A percentile compares a stretch with the other conserved stretches of the same genome.
phyloP scores from a whole-genome alignment of 495 filamentous ascomycete species.

The Aspergillus cristatus region DNA sequence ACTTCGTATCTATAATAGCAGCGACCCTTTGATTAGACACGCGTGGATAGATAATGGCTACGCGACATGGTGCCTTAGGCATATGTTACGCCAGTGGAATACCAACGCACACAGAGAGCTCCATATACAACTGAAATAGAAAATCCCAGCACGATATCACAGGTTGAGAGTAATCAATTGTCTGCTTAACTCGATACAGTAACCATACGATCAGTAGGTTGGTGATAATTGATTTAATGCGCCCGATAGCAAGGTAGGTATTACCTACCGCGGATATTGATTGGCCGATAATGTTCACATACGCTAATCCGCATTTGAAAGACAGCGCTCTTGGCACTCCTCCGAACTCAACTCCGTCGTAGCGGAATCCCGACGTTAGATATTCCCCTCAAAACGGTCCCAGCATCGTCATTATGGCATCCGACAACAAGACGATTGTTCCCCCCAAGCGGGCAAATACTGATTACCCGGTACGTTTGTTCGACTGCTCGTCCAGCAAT shows the following conservation, averaged over 20 bases:
- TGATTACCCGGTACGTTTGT: conserved; percentile 64
- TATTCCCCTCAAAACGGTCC: too few species aligned
- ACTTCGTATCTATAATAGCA: too few species aligned
- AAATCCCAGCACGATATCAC: too few species aligned
- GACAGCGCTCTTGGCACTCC: conserved; percentile 15
- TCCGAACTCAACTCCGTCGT: conserved; percentile 15
- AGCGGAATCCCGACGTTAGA: not conserved
- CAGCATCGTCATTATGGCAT: conserved; percentile 42
- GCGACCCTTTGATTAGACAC: too few species aligned
- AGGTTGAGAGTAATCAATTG: too few species aligned
- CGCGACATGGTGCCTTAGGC: conserved; percentile 5
- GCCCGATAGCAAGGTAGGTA: too few species aligned
- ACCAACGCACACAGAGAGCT: too few species aligned
- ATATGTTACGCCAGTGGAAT: too few species aligned
- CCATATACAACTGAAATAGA: too few species aligned
- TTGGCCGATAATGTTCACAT: not conserved
- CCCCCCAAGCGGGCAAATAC: conserved; percentile 67
- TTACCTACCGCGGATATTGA: not conserved
- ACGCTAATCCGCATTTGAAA: conserved; percentile 20
- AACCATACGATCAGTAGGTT: too few species aligned
- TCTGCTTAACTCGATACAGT: too few species aligned
- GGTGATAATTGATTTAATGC: too few species aligned
- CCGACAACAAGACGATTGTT: conserved; percentile 49
- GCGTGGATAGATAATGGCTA: conserved; percentile 8
- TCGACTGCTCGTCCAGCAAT: conserved; percentile 2